These are phyloP conservation scores for Fusarium proliferatum DNA, from an alignment of 2,329 filamentous ascomycete genomes.

Conservation along the genomic window DNA sequence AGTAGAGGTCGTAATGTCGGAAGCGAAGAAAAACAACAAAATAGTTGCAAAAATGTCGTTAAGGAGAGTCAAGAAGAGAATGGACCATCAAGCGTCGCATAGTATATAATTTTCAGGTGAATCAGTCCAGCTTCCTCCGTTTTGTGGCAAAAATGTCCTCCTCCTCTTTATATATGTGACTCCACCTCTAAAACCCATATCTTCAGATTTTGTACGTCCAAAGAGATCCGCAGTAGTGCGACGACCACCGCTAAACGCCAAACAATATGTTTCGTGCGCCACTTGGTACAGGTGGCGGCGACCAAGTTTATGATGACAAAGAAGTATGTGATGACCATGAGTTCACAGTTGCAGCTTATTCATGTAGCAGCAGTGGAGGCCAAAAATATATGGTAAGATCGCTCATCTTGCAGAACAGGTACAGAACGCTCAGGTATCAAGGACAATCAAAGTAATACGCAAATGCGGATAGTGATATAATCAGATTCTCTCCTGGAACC, in stretches of 20 bases:
- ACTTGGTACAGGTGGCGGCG: constrained; percentile 15
- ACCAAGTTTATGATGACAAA: constrained; percentile 16
- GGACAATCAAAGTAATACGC: constrained; percentile 18
- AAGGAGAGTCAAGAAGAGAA: constrained; percentile 41
- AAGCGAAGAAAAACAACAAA: constrained; percentile 8
- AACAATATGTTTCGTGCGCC: constrained; percentile 42
- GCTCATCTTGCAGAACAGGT: constrained; percentile 38
- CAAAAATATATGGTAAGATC: constrained; percentile 21
- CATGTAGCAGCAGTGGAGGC: constrained; percentile 3
- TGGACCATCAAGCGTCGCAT: constrained; percentile 32
- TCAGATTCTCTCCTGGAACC: constrained; percentile 47
- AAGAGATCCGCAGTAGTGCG: constrained; percentile 38
- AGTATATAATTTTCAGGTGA: constrained; percentile 26
- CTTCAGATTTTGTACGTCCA: constrained; percentile 33
- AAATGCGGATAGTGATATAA: neutral
- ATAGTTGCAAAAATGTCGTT: constrained; percentile 16
- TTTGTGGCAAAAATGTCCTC: constrained; percentile 8
- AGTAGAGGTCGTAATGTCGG: constrained; percentile 30
- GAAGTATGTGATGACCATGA: constrained; percentile 21
- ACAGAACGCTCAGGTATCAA: constrained; percentile 44
- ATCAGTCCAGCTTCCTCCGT: constrained; percentile 28
- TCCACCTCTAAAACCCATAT: constrained; percentile 22
- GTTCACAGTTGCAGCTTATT: constrained; percentile 16
- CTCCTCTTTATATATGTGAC: constrained; percentile 22
- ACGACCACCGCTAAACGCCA: constrained; percentile 44